phyloP scores from a whole-genome alignment of 1,284 basidiomycete genomes.

The Ustilago esculenta region DNA sequence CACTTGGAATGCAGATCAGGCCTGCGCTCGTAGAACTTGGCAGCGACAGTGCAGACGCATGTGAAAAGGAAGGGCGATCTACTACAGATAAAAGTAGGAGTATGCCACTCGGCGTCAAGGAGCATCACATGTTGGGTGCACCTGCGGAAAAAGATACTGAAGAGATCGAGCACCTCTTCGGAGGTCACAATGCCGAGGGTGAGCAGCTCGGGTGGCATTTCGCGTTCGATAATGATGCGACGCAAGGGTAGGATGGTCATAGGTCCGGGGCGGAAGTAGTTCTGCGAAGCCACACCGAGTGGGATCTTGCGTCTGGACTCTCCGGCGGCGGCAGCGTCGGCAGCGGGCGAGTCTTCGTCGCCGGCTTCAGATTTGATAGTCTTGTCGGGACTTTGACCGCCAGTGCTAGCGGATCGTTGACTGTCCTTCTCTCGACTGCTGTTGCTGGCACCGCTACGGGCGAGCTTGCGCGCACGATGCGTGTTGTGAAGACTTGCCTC shows the following conservation, averaged over 20 bases:
- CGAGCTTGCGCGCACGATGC: constrained; percentile 34
- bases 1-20: constrained; percentile 84
- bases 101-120: constrained; percentile 66
- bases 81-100: constrained; percentile 63
- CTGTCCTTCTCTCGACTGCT: constrained; percentile 41
- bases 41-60: constrained; percentile 86
- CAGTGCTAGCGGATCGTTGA: constrained; percentile 27
- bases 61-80: constrained; percentile 66
- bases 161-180: constrained; percentile 84
- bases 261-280: constrained; percentile 91
- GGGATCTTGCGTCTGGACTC: constrained; percentile 18
- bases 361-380: constrained; percentile 33
- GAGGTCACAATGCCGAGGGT: constrained; percentile 81
- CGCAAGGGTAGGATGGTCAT: constrained; percentile 71
- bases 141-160: constrained; percentile 81
- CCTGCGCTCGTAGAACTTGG: constrained; percentile 84
- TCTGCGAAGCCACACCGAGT: constrained; percentile 85
- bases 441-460: constrained; percentile 30
- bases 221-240: constrained; percentile 85
- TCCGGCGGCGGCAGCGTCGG: background rate
- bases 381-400: constrained; percentile 37
- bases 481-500: constrained; percentile 65
- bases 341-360: constrained; percentile 17
- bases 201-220: constrained; percentile 82
- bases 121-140: constrained; percentile 59